Base-by-base conservation (phyloP, 169 alveolate species). In the Plasmodium malariae region DNA sequence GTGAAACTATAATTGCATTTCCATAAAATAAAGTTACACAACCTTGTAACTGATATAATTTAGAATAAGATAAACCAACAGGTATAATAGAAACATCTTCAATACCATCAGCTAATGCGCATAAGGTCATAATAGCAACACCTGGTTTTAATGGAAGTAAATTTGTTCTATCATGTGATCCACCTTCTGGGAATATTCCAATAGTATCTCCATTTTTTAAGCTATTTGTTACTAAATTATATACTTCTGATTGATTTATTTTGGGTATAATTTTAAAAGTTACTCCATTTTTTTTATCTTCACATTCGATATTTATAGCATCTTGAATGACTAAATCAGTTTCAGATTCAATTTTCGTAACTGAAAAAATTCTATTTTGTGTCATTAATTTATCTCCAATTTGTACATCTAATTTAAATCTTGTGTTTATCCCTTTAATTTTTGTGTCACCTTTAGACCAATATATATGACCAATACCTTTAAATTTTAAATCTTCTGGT, bases 141-240 rank as follows among this genome's bases (percentile, higher is more conserved):
- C 99, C 99, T 37, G 99, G 98, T 93, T 98, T 98, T 67, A 98
- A 89, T 59, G 98, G 99, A 51, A 98, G 88, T 34, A 98, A 92
- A 57, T 97, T 97, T 26, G 99, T 96, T 40, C 98, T 87, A 93
- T 98, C 99, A 92, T 98, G 99, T 2, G 99, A 97, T 17, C 99
- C 99, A 3, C 99, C 99, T 80, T 97, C 99, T 32, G 99, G 99
- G 89, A 97, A 97, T 36, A 97, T 97, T 24, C 98, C 98, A 59
- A 97, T 96, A 48, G 98, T 93, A 76, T 97, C 93, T 3, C 98
- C 98, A 80, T 94, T 92, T 37, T 92, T 94, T 93, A 97, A 93
- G 59, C 96, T 96, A 69, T 94, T 93, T 12, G 95, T 91, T 7
- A 96, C 98, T 54, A 94, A 96, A 74, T 96, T 97, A 88, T 96